A percentile compares a stretch with the other conserved stretches of the same genome.
These are phyloP conservation scores for Ascochyta lentis DNA, from an alignment of 2,329 filamentous ascomycete species.

Conservation along the genomic window DNA sequence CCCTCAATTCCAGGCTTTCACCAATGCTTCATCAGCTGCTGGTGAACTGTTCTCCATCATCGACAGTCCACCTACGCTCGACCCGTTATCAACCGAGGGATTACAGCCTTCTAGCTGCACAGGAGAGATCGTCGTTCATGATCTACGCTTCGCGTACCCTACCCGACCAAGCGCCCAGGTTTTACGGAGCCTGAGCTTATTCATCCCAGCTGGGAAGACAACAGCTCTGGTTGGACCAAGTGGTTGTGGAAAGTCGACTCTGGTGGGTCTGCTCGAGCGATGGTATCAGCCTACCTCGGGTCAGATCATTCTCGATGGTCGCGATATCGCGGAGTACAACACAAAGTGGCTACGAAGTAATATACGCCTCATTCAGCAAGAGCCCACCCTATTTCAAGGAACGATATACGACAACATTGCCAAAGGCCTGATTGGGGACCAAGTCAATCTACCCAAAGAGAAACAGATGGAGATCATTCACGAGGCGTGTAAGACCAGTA, in stretches of 20 bases:
- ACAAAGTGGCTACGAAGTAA: conserved; percentile 88
- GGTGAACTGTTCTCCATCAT: conserved; percentile 58
- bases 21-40: conserved; percentile 22
- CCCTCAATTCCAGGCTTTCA: conserved; percentile 78
- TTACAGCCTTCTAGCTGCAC: conserved; percentile 56
- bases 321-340: conserved; percentile 79
- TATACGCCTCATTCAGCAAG: conserved; percentile 88
- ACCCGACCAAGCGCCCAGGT: conserved; percentile 76
- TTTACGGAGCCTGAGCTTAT: conserved; percentile 54
- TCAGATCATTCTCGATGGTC: conserved; percentile 25
- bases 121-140: conserved; percentile 87
- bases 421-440: conserved; percentile 77
- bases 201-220: conserved; percentile 66
- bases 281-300: conserved; percentile 75
- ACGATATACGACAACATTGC: conserved; percentile 88
- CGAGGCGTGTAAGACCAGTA: conserved; percentile 62
- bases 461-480: conserved; percentile 5
- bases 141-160: conserved; percentile 93
- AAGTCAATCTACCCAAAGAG: conserved; percentile 43
- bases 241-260: conserved; percentile 86
- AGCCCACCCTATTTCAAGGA: conserved; percentile 85
- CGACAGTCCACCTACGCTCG: conserved; percentile 78
- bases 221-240: conserved; percentile 73
- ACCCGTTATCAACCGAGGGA: conserved; percentile 48
- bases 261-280: conserved; percentile 84